Evolutionary conservation across 805 yeast species (phyloP), one percentile per base, ranked within the genome.

Genomic region (Saccharomycopsis babjevae): DNA sequence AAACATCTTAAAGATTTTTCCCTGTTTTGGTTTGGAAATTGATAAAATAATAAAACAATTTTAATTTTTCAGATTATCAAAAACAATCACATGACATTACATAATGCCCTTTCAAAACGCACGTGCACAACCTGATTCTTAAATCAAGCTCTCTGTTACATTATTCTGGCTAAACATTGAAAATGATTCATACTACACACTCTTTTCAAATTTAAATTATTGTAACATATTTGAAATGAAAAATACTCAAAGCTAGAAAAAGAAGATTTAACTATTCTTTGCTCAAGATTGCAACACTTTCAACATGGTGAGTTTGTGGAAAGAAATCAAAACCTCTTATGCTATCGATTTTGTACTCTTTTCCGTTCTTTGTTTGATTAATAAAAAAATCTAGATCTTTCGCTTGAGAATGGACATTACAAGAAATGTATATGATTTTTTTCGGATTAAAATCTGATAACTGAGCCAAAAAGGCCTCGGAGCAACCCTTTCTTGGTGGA

Each of bases 401-500:
- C 4, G 98, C 98, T 73, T 94, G 99, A 20, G 97, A 89, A 74
- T 93, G 97, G 57, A 94, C 99, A 70, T 94, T 94, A 77, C 99
- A 94, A 64, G 97, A 89, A 61, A 94, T 88, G 74, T 94, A 94
- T n/a, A 94, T 96, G 59, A 94, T 83, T 67, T 85, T 84, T 16
- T 87, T 87, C 1, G 99, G 98, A 64, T 81, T 77, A 73, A 88
- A 94, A 22, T 78, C 89, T 22, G 94, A 81, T 61, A 94, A 77
- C 74, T 94, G 99, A 66, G 86, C 83, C 73, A 94, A 77, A 70
- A 94, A 94, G 10, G 83, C 83, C 58, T 84, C 88, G 72, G 92
- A 97, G 73, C 98, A 93, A 1, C 99, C 99, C 72, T 93, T 94
- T 72, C 99, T 84, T 52, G 98, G 97, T 3, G 99, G 99, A 72